Evolutionary conservation across 768 basidiomycete species (phyloP).

Genomic region (Sporobolomyces phaffii): DNA sequence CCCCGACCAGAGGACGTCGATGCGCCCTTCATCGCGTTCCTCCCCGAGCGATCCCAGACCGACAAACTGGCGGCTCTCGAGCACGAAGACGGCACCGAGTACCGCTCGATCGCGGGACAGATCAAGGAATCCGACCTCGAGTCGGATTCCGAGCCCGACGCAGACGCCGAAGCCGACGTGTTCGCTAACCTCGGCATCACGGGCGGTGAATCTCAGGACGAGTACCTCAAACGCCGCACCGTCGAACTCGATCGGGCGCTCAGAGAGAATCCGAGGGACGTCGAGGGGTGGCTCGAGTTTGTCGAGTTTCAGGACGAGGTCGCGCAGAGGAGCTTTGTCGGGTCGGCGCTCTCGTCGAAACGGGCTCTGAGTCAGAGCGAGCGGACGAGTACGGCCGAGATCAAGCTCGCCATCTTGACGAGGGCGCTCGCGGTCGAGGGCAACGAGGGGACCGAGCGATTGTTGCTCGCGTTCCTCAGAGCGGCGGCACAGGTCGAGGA

Average conservation of each 20-base stretch:
- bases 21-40: slow-evolving; percentile 22
- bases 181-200: slow-evolving; percentile 24
- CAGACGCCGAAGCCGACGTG: slow-evolving; percentile 15
- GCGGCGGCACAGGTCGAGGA: slow-evolving; percentile 46
- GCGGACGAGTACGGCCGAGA: slow-evolving; percentile 39
- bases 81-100: slow-evolving; percentile 36
- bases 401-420: slow-evolving; percentile 46
- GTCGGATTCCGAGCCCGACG: background rate
- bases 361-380: slow-evolving; percentile 21
- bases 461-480: slow-evolving; percentile 46
- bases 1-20: background rate
- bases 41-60: background rate
- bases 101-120: slow-evolving; percentile 40
- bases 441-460: slow-evolving; percentile 39
- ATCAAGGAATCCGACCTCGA: slow-evolving; percentile 30
- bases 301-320: slow-evolving; percentile 40
- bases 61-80: slow-evolving; percentile 31
- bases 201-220: slow-evolving; percentile 42
- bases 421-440: slow-evolving; percentile 42
- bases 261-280: slow-evolving; percentile 40
- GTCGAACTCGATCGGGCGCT: slow-evolving; percentile 42
- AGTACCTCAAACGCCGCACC: slow-evolving; percentile 35
- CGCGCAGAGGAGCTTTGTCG: slow-evolving; percentile 30
- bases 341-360: slow-evolving; percentile 17
- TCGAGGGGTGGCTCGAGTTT: slow-evolving; percentile 45